A percentile compares a stretch with the other conserved stretches of the same genome.
Conservation (phyloP, 2,329 filamentous ascomycete species). For the Dothideomycetes sp. region DNA sequence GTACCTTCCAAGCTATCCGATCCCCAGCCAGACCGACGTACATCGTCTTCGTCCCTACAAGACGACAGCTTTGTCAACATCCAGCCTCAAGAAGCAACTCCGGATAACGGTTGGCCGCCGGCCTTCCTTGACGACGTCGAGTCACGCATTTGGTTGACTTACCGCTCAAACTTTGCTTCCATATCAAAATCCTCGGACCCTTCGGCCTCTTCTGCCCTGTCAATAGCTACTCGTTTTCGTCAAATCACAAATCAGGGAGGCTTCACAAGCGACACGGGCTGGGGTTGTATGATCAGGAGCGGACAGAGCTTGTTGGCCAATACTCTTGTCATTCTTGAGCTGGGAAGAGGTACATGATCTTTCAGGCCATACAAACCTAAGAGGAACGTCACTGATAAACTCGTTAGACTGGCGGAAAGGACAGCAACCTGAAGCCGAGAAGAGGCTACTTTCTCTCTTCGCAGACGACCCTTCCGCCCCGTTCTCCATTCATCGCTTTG, state of each 20-base stretch:
- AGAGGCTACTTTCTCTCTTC: slow-evolving; percentile 67
- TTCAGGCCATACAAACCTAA: too few relatives aligned
- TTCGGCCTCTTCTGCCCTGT: slow-evolving; percentile 61
- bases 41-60: background rate
- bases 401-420: slow-evolving; percentile 70
- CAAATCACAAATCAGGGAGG: slow-evolving; percentile 69
- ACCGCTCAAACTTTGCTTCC: slow-evolving; percentile 73
- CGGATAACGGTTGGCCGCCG: slow-evolving; percentile 63
- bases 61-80: slow-evolving; percentile 13
- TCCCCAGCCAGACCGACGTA: background rate
- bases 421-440: slow-evolving; percentile 46
- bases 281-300: slow-evolving; percentile 98
- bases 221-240: slow-evolving; percentile 74
- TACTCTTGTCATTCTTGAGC: slow-evolving; percentile 58
- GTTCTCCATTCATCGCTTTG: slow-evolving; percentile 93
- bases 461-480: slow-evolving; percentile 78
- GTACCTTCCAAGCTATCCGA: background rate
- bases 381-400: too few relatives aligned
- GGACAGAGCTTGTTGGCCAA: slow-evolving; percentile 91
- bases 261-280: slow-evolving; percentile 89
- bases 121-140: slow-evolving; percentile 88
- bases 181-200: slow-evolving; percentile 74
- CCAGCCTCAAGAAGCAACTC: slow-evolving; percentile 25
- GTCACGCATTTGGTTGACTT: slow-evolving; percentile 91
- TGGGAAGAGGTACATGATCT: slow-evolving; percentile 63